Percentiles rank a stretch among this genome's conserved stretches.
These are phyloP conservation scores for Teunomyces cretensis DNA, from an alignment of 805 yeast genomes.

Conservation along the genomic window DNA sequence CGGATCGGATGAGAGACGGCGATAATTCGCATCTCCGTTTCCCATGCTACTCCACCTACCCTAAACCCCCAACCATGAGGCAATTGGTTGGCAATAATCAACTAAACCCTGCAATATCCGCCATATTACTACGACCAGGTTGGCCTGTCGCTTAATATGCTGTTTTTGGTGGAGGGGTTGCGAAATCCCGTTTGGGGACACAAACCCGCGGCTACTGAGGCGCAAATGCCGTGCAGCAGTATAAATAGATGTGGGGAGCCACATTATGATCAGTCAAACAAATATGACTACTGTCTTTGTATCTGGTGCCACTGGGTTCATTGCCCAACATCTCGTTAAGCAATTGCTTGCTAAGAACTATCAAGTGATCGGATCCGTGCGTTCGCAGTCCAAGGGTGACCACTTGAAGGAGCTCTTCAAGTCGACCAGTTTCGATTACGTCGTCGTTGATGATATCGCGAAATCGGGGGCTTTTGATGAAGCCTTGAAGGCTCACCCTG, in stretches of 20 bases:
- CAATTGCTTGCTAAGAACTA: slow-evolving; percentile 37
- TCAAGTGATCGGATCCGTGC: slow-evolving; percentile 46
- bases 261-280: neutral
- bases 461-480: slow-evolving; percentile 26
- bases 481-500: slow-evolving; percentile 25
- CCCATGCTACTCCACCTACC: no score
- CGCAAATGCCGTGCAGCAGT: neutral
- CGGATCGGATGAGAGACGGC: no score
- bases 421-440: slow-evolving; percentile 20
- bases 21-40: no score
- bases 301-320: slow-evolving; percentile 54
- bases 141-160: neutral
- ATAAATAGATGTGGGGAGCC: neutral
- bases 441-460: slow-evolving; percentile 22
- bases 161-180: neutral
- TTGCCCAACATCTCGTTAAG: slow-evolving; percentile 47
- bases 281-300: slow-evolving; percentile 31
- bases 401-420: slow-evolving; percentile 15
- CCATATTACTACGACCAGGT: no score
- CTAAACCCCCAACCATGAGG: no score
- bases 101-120: no score
- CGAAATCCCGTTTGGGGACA: neutral
- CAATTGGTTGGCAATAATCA: no score
- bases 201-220: neutral
- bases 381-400: slow-evolving; percentile 39